Percentiles rank a stretch among this genome's conserved stretches.
Conservation (phyloP, 352 stramenopile species). For the Saprolegnia parasitica region DNA sequence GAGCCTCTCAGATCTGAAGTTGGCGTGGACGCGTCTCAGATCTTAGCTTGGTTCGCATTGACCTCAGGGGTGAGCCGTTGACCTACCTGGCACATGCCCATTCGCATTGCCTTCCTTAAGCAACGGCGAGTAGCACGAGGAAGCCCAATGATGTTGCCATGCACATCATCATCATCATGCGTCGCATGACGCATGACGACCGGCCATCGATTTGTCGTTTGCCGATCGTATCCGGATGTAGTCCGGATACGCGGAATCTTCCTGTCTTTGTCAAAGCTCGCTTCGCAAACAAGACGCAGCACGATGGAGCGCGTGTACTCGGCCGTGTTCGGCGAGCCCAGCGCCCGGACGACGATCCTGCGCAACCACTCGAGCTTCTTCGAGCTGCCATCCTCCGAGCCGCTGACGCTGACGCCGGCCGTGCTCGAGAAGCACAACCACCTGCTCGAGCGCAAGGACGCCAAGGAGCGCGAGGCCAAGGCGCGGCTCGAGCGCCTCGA, state of each 20-base stretch:
- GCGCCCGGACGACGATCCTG: not conserved
- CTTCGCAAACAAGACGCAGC: not conserved
- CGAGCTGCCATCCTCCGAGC: not conserved
- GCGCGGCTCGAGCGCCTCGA: constrained; percentile 37
- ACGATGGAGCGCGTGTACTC: constrained; percentile 84
- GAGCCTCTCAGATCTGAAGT: too few relatives aligned
- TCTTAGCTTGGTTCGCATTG: too few relatives aligned
- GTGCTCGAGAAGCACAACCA: constrained; percentile 65
- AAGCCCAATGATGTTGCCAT: too few relatives aligned
- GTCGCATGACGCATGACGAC: too few relatives aligned
- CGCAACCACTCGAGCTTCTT: constrained; percentile 8
- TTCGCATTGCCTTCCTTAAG: too few relatives aligned
- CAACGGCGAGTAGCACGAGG: too few relatives aligned
- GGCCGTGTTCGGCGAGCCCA: constrained; percentile 52
- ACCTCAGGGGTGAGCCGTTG: too few relatives aligned
- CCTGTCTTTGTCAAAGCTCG: constrained; percentile 9
- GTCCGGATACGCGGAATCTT: not conserved
- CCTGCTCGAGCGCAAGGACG: constrained; percentile 32
- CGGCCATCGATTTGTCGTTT: not conserved
- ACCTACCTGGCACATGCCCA: too few relatives aligned
- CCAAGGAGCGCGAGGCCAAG: constrained; percentile 32
- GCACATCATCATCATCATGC: not conserved
- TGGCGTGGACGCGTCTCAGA: too few relatives aligned
- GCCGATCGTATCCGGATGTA: not conserved
- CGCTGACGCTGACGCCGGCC: constrained; percentile 45